These are phyloP conservation scores for Tuber calosporum DNA, from an alignment of 495 filamentous ascomycete species.

Conservation along the genomic window DNA sequence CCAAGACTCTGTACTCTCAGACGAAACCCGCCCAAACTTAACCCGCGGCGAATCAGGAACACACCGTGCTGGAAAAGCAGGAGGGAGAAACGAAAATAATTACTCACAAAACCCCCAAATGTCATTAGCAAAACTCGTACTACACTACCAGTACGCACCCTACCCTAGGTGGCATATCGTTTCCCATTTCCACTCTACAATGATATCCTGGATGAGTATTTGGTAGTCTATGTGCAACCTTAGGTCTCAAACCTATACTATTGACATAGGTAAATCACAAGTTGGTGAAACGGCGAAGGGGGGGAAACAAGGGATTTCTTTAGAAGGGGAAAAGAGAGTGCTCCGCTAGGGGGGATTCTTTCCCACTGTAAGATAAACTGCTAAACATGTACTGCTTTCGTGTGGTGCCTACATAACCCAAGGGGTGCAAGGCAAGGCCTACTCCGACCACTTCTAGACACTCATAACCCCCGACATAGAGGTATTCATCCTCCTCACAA, in stretches of 20 bases:
- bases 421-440: not conserved
- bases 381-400: not conserved
- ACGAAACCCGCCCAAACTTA: not conserved
- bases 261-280: not conserved
- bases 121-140: not conserved
- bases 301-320: not conserved
- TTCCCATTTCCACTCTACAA: not conserved
- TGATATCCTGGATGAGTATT: not conserved
- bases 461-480: not conserved
- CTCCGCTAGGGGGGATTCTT: too few species aligned
- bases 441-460: not conserved
- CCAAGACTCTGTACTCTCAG: not conserved
- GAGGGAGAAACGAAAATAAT: not conserved
- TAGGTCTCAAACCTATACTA: not conserved
- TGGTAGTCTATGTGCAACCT: not conserved
- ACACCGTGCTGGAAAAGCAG: not conserved
- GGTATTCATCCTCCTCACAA: not conserved
- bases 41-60: not conserved
- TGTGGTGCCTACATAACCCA: not conserved
- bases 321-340: not conserved
- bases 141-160: not conserved
- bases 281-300: not conserved
- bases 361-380: not conserved
- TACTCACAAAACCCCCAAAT: not conserved
- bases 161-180: not conserved